Evolutionary conservation across 768 basidiomycete species (phyloP), one percentile per base, ranked within the genome.

Genomic region (Hericium alpestre): DNA sequence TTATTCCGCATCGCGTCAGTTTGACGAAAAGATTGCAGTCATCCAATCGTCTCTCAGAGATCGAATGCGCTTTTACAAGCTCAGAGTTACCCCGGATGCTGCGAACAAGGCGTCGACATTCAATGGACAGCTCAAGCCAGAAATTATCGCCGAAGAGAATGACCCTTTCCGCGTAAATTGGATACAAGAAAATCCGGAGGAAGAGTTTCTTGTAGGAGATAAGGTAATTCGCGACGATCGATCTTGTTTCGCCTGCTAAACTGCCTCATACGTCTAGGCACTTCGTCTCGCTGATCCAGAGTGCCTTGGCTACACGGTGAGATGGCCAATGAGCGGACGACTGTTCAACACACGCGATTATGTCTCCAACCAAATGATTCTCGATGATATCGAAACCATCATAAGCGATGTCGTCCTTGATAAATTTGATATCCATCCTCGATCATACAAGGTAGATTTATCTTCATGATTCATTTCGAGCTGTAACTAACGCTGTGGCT

Each of bases 321-420:
- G 86, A 52, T 90, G 87, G 82, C 95, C 95, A 0, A 83, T 94
- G 49, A 74, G 81, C 54, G 82, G 87, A n/a, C 78, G 83, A 7
- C 83, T 79, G 53, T 92, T 96, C 75, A 97, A 96, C 65, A 81
- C 78, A 4, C 63, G 80, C 43, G 89, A 88, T 62, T 97, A 97
- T 66, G 72, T 68, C 2, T 88, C 87, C 49, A 64, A 73, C 5
- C 88, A 86, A 68, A 74, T 82, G 58, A 73, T 87, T 53, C 71
- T 95, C 32, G 84, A 82, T 59, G 95, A 98, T 64, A 70, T 95
- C 38, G 85, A 90, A 66, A 73, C 75, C 0, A 81, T 97, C 15
- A 74, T 57, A 93, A 58, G 71, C 75, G 22, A 71, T 70, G 22
- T 80, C 79, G 2, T 72, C n/a, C 69, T 74, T 50, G 81, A 84